Evolutionary conservation across 495 filamentous ascomycete genomes (phyloP).

Genomic region (Saxophila tyrrhenica): DNA sequence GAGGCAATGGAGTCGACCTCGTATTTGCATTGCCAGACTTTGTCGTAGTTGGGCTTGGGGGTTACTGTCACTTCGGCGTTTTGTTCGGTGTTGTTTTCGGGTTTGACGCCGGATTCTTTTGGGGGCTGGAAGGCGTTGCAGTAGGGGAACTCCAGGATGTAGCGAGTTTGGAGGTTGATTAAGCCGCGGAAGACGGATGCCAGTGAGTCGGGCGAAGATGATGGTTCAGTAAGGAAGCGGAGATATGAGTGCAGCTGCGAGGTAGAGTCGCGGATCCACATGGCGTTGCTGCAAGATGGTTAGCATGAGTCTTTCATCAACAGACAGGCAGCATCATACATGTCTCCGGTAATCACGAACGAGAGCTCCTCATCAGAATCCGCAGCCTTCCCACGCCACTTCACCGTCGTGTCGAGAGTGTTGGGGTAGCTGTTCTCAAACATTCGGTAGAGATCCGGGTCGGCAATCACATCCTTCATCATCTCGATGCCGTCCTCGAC

Average conservation of each 20-base stretch:
- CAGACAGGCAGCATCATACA: no score
- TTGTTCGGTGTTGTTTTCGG: conserved; percentile 36
- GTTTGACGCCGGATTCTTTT: conserved; percentile 38
- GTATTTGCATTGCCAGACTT: not conserved
- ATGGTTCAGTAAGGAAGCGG: no score
- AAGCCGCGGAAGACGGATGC: conserved; percentile 50
- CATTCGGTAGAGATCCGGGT: conserved; percentile 54
- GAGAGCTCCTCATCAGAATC: conserved; percentile 49
- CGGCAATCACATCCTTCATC: conserved; percentile 39
- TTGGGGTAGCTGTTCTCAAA: conserved; percentile 57
- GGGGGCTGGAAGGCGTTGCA: conserved; percentile 57
- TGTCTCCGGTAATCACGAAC: conserved; percentile 54
- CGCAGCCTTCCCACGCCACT: conserved; percentile 48
- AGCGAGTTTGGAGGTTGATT: conserved; percentile 54
- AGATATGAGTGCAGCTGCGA: no score
- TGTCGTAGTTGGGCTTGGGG: not conserved
- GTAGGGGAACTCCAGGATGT: conserved; percentile 46
- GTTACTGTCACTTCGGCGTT: no score
- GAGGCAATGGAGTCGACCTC: not conserved
- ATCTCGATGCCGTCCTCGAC: conserved; percentile 31
- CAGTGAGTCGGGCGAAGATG: no score
- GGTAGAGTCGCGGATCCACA: no score
- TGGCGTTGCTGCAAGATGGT: no score
- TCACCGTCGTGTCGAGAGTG: conserved; percentile 56
- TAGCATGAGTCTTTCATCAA: no score